Percentiles rank a stretch among this genome's conserved stretches.
Evolutionary conservation across 352 stramenopile genomes (phyloP).

Genomic region (Globisporangium takayamanum): DNA sequence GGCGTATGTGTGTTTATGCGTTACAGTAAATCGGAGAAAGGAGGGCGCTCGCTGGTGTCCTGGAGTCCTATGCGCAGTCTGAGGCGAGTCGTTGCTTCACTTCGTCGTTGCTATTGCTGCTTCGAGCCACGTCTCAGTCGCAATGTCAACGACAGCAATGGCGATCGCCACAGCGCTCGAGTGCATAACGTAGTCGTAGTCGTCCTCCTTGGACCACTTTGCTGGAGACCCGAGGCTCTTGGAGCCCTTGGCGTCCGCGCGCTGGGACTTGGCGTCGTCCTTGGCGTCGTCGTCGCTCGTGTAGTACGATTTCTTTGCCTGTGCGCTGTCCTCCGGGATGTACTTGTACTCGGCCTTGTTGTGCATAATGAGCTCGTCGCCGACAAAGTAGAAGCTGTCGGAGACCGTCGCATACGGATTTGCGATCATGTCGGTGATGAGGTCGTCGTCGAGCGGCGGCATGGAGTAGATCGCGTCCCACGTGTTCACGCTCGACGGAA

Average conservation of each 20-base stretch:
- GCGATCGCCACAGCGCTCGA: not conserved
- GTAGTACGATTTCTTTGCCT: conserved; percentile 91
- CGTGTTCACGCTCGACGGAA: conserved; percentile 93
- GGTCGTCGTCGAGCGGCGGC: conserved; percentile 88
- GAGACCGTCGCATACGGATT: conserved; percentile 92
- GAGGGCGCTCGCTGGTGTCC: not conserved
- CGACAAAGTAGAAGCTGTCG: conserved; percentile 96
- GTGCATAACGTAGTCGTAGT: conserved; percentile 70
- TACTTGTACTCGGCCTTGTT: conserved; percentile 95
- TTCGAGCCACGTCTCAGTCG: no score
- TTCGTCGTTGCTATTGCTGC: no score
- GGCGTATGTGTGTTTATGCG: not conserved
- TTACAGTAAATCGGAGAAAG: not conserved
- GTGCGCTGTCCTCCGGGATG: conserved; percentile 83
- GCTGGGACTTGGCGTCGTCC: conserved; percentile 33
- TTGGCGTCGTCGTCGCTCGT: conserved; percentile 74
- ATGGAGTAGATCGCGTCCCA: conserved; percentile 95
- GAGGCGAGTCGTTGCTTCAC: not conserved
- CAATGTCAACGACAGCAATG: no score
- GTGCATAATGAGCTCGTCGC: conserved; percentile 95
- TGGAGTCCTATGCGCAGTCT: not conserved
- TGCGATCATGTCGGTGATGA: conserved; percentile 93
- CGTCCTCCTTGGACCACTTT: conserved; percentile 89
- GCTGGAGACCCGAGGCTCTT: conserved; percentile 29
- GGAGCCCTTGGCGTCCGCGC: conserved; percentile 52